Base-by-base conservation (phyloP, 768 basidiomycete species). In the Leccinum longicurvipes region DNA sequence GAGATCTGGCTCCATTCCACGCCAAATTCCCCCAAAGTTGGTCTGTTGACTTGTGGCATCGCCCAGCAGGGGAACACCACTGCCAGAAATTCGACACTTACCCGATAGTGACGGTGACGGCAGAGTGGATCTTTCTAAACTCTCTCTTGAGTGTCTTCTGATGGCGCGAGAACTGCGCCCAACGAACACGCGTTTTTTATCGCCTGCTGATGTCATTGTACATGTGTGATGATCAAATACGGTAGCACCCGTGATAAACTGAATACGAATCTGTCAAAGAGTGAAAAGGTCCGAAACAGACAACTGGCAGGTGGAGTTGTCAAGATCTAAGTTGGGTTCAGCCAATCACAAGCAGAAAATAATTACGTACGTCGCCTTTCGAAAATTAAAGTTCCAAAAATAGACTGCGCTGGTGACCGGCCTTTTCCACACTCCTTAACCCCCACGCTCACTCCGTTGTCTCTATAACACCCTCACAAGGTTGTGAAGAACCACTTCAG, bases 211-310 rank as follows among this genome's bases (percentile, higher is more conserved):
- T 11, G 12, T 28, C 29, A n/a, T 48, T 53, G 36, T 39, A 10
- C n/a, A n/a, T n/a, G n/a, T n/a, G n/a, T n/a, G n/a, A n/a, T 53
- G 45, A 39, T 59, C 28, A n/a, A 46, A 12, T 12, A 15, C 3
- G 45, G 45, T 27, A 46, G 25, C 24, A n/a, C 25, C 6, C 12
- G 19, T 27, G 19, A 21, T 25, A 27, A n/a, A 25, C 42, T 24
- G 10, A 12, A 55, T 10, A 48, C 46, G 50, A 51, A 59, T 31
- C 41, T 50, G 54, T 63, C 60, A 66, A 51, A 42, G 31, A 51
- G 42, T 27, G 55, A 55, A 53, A 56, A 58, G 8, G 12, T 28
- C 29, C 55, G 49, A 23, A 55, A 51, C 51, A 12, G 42, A 54
- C 46, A 54, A 17, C 53, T 45, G 21, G n/a, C n/a, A n/a, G n/a